Base-by-base conservation (phyloP, 495 filamentous ascomycete species). In the Collariella sp. region DNA sequence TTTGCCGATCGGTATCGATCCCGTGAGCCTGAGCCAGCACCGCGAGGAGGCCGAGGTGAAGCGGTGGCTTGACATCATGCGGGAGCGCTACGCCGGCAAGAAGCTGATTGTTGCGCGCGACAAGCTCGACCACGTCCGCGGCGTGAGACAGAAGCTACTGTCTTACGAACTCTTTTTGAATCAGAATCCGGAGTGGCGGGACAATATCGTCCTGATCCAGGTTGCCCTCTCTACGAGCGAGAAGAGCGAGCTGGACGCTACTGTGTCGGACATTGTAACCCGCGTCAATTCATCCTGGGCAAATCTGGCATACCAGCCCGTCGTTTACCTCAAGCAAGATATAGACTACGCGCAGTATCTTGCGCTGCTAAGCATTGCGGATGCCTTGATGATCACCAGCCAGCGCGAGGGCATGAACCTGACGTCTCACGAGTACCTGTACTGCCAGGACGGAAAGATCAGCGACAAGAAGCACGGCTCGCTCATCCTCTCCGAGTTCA, bases 371-470 rank as follows among this genome's bases (percentile, higher is more conserved):
- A 86, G 86, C 16, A 84, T 93, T 22, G 91, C 91, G 3, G 89
- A 96, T 69, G 87, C 84, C 19, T 74, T 96, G 29, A 91, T 95
- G 80, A 90, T 96, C 64, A 89, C 91, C 6, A 90, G 86, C 66
- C 80, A 96, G 49, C 87, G 91, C 45, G 91, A 96, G 64, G 91
- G 91, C 39, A 96, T 96, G 91, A 95, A 95, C 62, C 70, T 96
- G 35, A 94, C 91, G 7, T 86, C 83, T 42, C 91, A 96, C 63
- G 91, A 96, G 69, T 96, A 87, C 64, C 79, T 95, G 26, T 89
- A 86, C 58, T 95, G 90, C 60, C 91, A 96, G 66, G 91, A 96
- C 67, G 89, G 89, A n/a, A 81, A 79, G 60, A 62, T 67, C 45
- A 74, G 77, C 20, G 75, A 83, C 48, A 87, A 87, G 69, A 89